Base-by-base conservation (phyloP, 228 moss, liverwort and hornwort genomes). In the Sphagnum fallax region DNA sequence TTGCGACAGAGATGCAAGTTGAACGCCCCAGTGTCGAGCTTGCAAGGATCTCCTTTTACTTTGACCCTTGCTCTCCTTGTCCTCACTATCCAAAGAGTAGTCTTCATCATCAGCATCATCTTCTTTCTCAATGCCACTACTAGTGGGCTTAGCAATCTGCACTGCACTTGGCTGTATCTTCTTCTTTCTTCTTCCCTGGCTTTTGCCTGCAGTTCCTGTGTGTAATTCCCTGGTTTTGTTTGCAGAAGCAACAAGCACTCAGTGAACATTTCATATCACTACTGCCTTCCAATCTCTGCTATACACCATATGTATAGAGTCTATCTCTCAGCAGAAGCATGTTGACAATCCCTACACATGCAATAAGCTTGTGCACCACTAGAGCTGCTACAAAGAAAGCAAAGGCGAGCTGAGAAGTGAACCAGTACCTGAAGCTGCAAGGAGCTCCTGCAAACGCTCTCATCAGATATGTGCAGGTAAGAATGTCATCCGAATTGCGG, bases 201-300 rank as follows among this genome's bases (percentile, higher is more conserved):
- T 86, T 74, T 86, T 86, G 73, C 86, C 86, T 48, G 86, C 86
- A 52, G 82, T 86, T 75, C 86, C 86, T 49, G 82, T 61, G 48
- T 82, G 86, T 6, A 77, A 77, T 75, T 86, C 86, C 75, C 86
- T 86, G 73, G 16, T 67, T 64, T 53, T 32, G 32, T 52, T 18
- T 66, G 50, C 63, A 70, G 51, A 50, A 79, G 32, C 32, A 32
- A 32, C 32, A 32, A 32, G 32, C 32, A 32, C 32, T 32, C 32
- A 32, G 32, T 32, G 32, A 32, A 32, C 32, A 32, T 32, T 32
- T 32, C 2, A 32, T 32, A 32, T 32, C 32, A 32, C 32, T 32
- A 32, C 32, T 32, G 32, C 32, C 32, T 32, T 32, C 32, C 32
- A 32, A 32, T 32, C 32, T 32, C 32, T 32, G 32, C 2, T 32